Evolutionary conservation across 2,329 filamentous ascomycete species (phyloP), one percentile per base, ranked within the genome.

Genomic region (Trichoderma oligosporum): DNA sequence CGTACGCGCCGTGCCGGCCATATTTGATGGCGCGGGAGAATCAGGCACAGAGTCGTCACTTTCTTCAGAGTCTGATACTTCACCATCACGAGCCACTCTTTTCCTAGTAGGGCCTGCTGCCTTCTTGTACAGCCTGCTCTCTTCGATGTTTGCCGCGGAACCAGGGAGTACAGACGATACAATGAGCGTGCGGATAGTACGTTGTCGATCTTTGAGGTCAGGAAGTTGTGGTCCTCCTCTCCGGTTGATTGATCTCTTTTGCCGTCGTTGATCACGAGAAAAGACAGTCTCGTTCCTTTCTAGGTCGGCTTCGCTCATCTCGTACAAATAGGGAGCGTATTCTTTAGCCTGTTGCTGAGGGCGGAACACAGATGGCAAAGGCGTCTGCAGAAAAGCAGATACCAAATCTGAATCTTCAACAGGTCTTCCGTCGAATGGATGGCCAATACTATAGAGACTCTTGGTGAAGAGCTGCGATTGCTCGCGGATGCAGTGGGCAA

Each of bases 401-500:
- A 90, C 84, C 24, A 99, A 82, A 68, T 99, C 94, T 5, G 91
- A 84, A 68, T 99, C 94, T 64, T 97, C 94, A 20, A 97, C 82
- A 2, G 91, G 91, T 33, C 94, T 84, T 48, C 94, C 94, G 69
- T 99, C 94, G 67, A 99, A 99, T 24, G 91, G 87, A 75, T 99
- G 92, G 2, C 92, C 91, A 53, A 95, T 84, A 66, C 94, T 90
- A 74, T 96, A 97, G 60, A 99, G 77, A 67, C 91, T 95, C 70
- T 91, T 88, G 5, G 91, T 95, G 71, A 97, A 99, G 27, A 97
- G 82, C 70, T 99, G 94, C 38, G 87, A 86, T 73, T 99, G 94
- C 73, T 99, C 94, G 61, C 94, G 88, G 67, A 99, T 99, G 60
- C 91, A 96, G 74, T 99, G 94, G 11, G 94, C 94, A 70, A 99